Base-by-base conservation (phyloP, 805 yeast genomes). In the Ogataea methylovora region DNA sequence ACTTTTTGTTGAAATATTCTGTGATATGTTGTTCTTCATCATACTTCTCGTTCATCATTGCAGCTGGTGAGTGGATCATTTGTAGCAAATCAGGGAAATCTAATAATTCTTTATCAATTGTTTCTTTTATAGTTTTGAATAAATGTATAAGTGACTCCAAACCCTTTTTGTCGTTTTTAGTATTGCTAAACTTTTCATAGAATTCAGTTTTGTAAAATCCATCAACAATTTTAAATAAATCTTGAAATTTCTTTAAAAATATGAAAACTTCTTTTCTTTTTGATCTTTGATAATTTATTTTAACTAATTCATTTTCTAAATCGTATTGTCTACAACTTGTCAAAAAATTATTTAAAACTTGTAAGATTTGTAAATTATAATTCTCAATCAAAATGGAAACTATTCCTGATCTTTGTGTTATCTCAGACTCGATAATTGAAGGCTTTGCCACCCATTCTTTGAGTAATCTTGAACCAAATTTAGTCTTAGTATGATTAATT, bases 401-500 rank as follows among this genome's bases (percentile, higher is more conserved):
- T n/a, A n/a, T n/a, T n/a, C n/a, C n/a, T n/a, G n/a, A n/a, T n/a
- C n/a, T n/a, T n/a, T n/a, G n/a, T n/a, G n/a, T n/a, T n/a, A n/a
- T n/a, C 8, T 59, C 58, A 2, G 58, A 64, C 21, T 65, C 60
- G 28, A 76, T 66, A 0, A 73, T 56, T 16, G 88, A 63, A 1
- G 98, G 98, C 39, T 69, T 64, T 1, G 76, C 65, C 0, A 88
- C 58, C 98, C 98, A 92, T 25, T 70, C 61, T 20, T 67, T 64
- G 11, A 92, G 53, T 38, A 74, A 46, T 35, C 95, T 58, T 29
- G 65, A 69, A 0, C 98, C 98, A 54, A 80, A 81, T 20, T 69
- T 65, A 0, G 97, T 84, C 23, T 74, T 60, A 0, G 97, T 84
- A 43, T 82, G 87, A 51, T 90, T 83, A 39, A 92, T 45, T 2